Conservation (phyloP, 2,329 filamentous ascomycete genomes). For the Sporothrix pseudoabietina region DNA sequence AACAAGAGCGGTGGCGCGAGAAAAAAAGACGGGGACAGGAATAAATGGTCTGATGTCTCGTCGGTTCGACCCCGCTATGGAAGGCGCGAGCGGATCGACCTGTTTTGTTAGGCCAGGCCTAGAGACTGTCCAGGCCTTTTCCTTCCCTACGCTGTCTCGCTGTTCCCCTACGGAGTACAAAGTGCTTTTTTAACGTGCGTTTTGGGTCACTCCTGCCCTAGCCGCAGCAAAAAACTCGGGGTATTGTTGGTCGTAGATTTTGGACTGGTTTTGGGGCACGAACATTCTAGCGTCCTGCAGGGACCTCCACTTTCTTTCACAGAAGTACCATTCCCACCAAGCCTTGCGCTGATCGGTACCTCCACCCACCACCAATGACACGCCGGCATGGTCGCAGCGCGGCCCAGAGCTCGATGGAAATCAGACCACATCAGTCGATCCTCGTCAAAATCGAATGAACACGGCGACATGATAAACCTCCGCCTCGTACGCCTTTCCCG, state of each 20-base stretch:
- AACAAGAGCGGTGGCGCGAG: constrained; percentile 26
- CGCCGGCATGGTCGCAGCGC: constrained; percentile 30
- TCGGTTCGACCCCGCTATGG: constrained; percentile 29
- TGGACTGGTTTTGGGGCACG: constrained; percentile 4
- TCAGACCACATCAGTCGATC: constrained; percentile 39
- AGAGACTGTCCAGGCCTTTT: neutral
- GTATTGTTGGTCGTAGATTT: constrained; percentile 19
- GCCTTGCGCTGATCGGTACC: neutral
- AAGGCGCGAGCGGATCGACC: constrained; percentile 24
- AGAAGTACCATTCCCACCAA: neutral
- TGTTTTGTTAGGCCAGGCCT: constrained; percentile 12
- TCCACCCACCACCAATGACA: constrained; percentile 25
- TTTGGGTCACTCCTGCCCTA: neutral
- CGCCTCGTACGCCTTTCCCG: constrained; percentile 31
- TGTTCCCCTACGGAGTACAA: neutral
- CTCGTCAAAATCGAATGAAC: constrained; percentile 33
- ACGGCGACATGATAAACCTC: constrained; percentile 30
- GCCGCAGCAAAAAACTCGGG: constrained; percentile 15
- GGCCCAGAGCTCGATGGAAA: constrained; percentile 34
- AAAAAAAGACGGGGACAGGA: constrained; percentile 16
- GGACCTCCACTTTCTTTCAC: constrained; percentile 6
- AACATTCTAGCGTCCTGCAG: constrained; percentile 27
- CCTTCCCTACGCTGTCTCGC: too few species aligned
- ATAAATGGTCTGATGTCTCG: constrained; percentile 31
- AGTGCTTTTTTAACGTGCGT: neutral